Percentiles rank a stretch among this genome's conserved stretches.
Conservation (phyloP, 2,329 filamentous ascomycete species). For the Sporothrix phasma region DNA sequence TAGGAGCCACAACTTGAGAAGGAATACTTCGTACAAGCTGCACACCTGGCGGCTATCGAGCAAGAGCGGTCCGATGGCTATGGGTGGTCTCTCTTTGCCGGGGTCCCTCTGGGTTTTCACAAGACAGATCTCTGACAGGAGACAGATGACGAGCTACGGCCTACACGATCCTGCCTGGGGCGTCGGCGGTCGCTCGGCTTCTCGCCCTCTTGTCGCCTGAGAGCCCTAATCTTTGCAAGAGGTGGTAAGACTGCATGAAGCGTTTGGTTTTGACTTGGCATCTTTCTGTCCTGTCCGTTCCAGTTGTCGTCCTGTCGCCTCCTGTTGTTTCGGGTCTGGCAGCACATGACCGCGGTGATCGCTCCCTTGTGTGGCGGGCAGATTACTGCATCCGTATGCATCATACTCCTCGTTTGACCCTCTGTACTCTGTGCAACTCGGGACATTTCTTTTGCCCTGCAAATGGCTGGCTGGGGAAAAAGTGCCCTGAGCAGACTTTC, state of each 20-base stretch:
- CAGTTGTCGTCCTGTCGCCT: background rate
- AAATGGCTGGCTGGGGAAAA: background rate
- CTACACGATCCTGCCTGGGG: background rate
- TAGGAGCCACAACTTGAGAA: background rate
- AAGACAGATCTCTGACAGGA: background rate
- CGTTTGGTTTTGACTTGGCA: too few species aligned
- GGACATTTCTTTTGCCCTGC: background rate
- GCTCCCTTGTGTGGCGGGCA: background rate
- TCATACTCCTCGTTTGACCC: too few species aligned
- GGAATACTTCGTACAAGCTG: background rate
- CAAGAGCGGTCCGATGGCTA: background rate
- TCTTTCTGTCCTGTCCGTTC: too few species aligned
- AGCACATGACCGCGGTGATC: background rate
- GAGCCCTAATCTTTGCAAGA: background rate
- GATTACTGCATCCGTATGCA: too few species aligned
- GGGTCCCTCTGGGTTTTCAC: background rate
- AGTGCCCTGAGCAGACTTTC: background rate
- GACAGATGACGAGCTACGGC: background rate
- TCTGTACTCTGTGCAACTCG: background rate
- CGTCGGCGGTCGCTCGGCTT: conserved; percentile 2
- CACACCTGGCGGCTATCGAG: background rate
- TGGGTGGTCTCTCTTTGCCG: background rate
- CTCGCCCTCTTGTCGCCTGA: too few species aligned
- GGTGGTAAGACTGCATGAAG: background rate
- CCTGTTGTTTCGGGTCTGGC: background rate